Evolutionary conservation across 345 rosid species (phyloP), one percentile per base, ranked within the genome.

Genomic region (Euphorbia pulcherrima): DNA sequence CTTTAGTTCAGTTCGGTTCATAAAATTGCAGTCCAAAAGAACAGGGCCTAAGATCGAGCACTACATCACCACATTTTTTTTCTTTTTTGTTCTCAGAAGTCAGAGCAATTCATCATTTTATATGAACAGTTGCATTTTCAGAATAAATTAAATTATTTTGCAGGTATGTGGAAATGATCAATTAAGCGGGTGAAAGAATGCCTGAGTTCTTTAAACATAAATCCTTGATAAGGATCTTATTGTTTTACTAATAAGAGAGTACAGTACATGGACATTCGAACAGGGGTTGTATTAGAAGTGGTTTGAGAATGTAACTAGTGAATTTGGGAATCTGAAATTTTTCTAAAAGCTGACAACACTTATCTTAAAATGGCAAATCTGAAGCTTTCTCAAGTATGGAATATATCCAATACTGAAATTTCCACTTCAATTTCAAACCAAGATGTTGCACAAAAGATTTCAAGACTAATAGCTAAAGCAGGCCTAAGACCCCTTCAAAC

Each of bases 401-500:
- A 56, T 35, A 71, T 61, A 24, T 39, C 65, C 51, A 35, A 29
- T 33, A 8, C 71, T 2, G 17, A 48, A 40, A 68, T 33, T 21
- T n/a, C 69, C 12, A 9, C 57, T 68, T 55, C 85, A 62, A 65
- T 51, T 8, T 54, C 75, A 8, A 41, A 61, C 47, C 70, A 47
- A 52, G 74, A 70, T 23, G 58, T 72, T 53, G 86, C 83, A 7
- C 72, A 62, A 35, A 69, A 57, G 29, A 72, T 84, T 12, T 69
- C 70, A 14, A 70, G 75, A 62, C 56, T 47, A 51, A 64, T 82
- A n/a, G 50, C 62, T 39, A 69, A 58, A 35, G 70, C 83, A 23
- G 86, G 72, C 60, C 53, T 73, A 44, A 70, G 70, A 75, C 73
- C 82, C 75, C 72, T 88, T 33, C 71, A 77, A 52, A 67, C 66